A percentile compares a stretch with the other conserved stretches of the same genome.
Evolutionary conservation across 345 rosid genomes (phyloP).

Genomic region (Gossypium herbaceum): DNA sequence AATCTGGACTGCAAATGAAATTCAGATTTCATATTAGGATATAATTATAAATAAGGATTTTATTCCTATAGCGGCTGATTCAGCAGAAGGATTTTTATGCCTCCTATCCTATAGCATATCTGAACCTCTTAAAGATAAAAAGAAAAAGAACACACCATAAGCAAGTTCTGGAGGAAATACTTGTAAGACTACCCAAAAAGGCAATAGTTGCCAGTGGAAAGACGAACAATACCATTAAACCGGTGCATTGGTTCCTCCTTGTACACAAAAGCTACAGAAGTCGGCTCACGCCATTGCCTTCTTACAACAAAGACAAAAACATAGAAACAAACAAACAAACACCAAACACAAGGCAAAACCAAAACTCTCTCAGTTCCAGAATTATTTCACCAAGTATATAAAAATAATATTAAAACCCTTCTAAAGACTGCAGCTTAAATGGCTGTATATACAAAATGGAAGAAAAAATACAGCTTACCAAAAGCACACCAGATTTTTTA

Average conservation of each 20-base stretch:
- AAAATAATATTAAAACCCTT: constrained; percentile 39
- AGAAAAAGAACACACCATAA: constrained; percentile 29
- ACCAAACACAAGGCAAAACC: constrained; percentile 62
- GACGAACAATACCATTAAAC: constrained; percentile 88
- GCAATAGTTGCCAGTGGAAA: constrained; percentile 77
- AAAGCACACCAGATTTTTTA: constrained; percentile 65
- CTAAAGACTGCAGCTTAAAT: constrained; percentile 30
- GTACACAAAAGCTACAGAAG: constrained; percentile 90
- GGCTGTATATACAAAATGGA: constrained; percentile 30
- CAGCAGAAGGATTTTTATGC: constrained; percentile 15
- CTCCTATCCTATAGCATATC: constrained; percentile 19
- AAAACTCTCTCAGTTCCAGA: constrained; percentile 83
- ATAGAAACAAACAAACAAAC: constrained; percentile 73
- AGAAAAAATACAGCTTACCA: constrained; percentile 69
- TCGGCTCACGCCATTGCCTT: constrained; percentile 91
- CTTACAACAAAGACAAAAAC: constrained; percentile 73
- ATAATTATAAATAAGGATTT: constrained; percentile 7
- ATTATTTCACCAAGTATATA: constrained; percentile 49
- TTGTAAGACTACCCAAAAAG: constrained; percentile 69
- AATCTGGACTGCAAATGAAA: constrained; percentile 59
- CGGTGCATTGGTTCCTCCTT: constrained; percentile 80
- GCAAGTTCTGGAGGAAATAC: constrained; percentile 39
- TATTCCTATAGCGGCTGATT: constrained; percentile 11
- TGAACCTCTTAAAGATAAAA: constrained; percentile 22
- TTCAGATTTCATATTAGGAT: constrained; percentile 20